Evolutionary conservation across 306 rosid species (phyloP).

Genomic region (Cucurbita argyrosperma): DNA sequence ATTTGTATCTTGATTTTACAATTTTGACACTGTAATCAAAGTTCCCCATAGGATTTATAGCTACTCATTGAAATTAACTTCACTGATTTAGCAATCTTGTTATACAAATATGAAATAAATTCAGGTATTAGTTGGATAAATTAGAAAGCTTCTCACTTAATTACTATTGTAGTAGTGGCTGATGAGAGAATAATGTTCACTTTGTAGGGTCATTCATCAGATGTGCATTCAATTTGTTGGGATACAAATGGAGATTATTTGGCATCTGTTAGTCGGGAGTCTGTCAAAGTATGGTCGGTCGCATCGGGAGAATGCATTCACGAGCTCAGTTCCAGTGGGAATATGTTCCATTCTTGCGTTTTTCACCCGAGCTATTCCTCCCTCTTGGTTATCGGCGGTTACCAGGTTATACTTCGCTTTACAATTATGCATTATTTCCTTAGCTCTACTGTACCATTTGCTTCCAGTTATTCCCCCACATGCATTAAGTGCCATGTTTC

Average conservation of each 20-base stretch:
- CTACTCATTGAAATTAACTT: not conserved
- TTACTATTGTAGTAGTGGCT: constrained; percentile 1
- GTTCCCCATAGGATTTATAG: not conserved
- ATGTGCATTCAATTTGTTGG: constrained; percentile 64
- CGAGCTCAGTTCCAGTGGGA: constrained; percentile 63
- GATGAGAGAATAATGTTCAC: constrained; percentile 12
- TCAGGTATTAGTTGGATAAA: not conserved
- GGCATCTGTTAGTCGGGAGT: constrained; percentile 73
- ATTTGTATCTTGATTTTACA: not conserved
- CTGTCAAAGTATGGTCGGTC: constrained; percentile 73
- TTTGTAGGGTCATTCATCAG: constrained; percentile 53
- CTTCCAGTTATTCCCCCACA: not conserved
- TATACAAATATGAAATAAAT: not conserved
- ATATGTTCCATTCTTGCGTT: constrained; percentile 57
- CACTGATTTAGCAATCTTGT: not conserved
- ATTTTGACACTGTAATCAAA: not conserved
- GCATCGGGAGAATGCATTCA: constrained; percentile 69
- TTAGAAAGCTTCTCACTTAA: not conserved
- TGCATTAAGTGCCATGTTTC: not conserved
- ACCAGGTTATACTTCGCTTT: constrained; percentile 45
- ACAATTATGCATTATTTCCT: not conserved
- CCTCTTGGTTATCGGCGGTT: constrained; percentile 81
- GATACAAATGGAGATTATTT: constrained; percentile 66
- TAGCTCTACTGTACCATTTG: not conserved
- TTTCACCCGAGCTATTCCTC: constrained; percentile 82